Evolutionary conservation across 768 basidiomycete genomes (phyloP).

Genomic region (Lentinula edodes): DNA sequence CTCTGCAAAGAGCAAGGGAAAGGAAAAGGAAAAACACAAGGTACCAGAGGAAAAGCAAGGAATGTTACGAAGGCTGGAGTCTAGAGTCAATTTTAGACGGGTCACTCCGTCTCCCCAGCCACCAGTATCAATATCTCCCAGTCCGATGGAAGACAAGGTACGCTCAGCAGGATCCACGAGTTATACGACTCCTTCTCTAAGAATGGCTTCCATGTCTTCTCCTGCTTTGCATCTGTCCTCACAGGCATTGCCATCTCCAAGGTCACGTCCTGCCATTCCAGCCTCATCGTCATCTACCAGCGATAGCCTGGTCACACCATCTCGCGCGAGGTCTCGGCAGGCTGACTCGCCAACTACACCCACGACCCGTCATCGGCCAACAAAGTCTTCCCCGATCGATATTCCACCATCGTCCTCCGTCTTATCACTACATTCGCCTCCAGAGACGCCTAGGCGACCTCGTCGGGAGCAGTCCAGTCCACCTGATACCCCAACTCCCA

Average conservation of each 20-base stretch:
- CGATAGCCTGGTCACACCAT: conserved; percentile 40
- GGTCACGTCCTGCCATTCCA: conserved; percentile 41
- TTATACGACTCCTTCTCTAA: conserved; percentile 62
- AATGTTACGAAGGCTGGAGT: conserved; percentile 43
- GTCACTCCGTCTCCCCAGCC: conserved; percentile 14
- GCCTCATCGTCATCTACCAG: conserved; percentile 43
- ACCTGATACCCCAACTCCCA: conserved; percentile 45
- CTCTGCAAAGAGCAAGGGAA: conserved; percentile 31
- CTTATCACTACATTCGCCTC: conserved; percentile 10
- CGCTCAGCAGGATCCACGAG: conserved; percentile 50
- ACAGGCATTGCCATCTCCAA: conserved; percentile 48
- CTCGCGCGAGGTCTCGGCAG: conserved; percentile 38
- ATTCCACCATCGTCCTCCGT: conserved; percentile 17
- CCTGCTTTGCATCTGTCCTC: conserved; percentile 65
- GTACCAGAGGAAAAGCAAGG: conserved; percentile 36
- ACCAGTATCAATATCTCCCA: background rate
- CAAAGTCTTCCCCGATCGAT: conserved; percentile 26
- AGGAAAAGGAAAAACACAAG: conserved; percentile 38
- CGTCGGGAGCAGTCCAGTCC: conserved; percentile 36
- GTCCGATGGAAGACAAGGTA: conserved; percentile 23
- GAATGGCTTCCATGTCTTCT: conserved; percentile 69
- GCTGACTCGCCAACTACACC: conserved; percentile 23
- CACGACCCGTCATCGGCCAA: conserved; percentile 25
- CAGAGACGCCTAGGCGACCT: conserved; percentile 29
- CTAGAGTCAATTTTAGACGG: conserved; percentile 47